Evolutionary conservation across 352 stramenopile genomes (phyloP).

Genomic region (Globisporangium viniferum): DNA sequence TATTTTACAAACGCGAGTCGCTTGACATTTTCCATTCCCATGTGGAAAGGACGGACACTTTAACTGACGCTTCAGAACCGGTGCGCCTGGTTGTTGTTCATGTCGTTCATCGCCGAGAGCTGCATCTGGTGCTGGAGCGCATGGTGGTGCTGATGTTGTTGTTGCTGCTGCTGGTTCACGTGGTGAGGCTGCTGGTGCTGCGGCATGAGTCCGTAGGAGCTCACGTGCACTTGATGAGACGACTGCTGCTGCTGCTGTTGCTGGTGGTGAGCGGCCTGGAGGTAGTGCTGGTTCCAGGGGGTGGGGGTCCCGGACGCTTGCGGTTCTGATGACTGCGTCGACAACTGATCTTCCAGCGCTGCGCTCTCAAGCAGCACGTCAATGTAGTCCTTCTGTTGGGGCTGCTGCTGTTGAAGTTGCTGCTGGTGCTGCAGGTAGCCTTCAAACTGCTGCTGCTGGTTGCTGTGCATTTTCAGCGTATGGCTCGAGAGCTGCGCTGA

Average conservation of each 20-base stretch:
- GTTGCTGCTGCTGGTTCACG: slow-evolving; percentile 8
- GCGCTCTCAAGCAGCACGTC: slow-evolving; percentile 60
- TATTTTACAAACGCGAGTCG: slow-evolving; percentile 10
- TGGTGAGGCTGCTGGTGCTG: slow-evolving; percentile 5
- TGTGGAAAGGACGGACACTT: neutral
- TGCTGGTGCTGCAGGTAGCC: slow-evolving; percentile 3
- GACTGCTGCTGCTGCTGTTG: slow-evolving; percentile 8
- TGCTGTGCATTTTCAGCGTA: slow-evolving; percentile 20
- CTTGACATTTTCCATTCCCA: neutral
- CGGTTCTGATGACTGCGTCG: slow-evolving; percentile 27
- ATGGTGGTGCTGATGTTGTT: slow-evolving; percentile 1
- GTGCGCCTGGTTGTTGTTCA: slow-evolving; percentile 23
- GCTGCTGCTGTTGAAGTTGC: slow-evolving; percentile 14
- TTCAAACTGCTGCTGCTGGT: slow-evolving; percentile 15
- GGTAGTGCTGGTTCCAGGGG: slow-evolving; percentile 7
- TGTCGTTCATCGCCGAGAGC: slow-evolving; percentile 29
- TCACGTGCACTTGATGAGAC: slow-evolving; percentile 6
- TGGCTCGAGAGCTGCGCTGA: slow-evolving; percentile 12
- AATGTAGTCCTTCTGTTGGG: slow-evolving; percentile 46
- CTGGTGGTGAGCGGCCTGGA: neutral
- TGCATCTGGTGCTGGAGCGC: slow-evolving; percentile 23
- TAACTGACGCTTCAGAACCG: neutral
- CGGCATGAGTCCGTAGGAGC: slow-evolving; percentile 7
- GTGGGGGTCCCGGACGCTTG: slow-evolving; percentile 16
- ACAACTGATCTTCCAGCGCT: slow-evolving; percentile 43